Conservation (phyloP, 1,284 basidiomycete genomes). For the Leccinum subrobustum region DNA sequence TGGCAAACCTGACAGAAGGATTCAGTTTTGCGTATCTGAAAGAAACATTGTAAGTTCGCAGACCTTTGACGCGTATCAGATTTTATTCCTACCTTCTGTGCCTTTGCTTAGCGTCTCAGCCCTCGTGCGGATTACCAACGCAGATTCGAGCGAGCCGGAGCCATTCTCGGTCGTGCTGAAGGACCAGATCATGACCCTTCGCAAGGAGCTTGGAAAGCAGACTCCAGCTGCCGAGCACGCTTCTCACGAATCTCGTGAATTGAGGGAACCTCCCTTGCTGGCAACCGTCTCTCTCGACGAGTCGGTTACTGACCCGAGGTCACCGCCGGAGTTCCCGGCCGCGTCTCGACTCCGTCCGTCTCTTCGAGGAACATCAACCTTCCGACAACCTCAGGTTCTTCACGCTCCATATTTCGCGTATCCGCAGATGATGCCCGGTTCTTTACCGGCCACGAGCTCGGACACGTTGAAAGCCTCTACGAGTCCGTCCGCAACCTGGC, state of each 20-base stretch:
- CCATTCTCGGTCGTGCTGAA: constrained; percentile 51
- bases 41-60: constrained; percentile 70
- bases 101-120: constrained; percentile 53
- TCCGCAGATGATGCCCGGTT: constrained; percentile 33
- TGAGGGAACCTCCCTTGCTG: background rate
- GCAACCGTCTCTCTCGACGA: background rate
- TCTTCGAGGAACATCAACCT: background rate
- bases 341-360: background rate
- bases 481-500: background rate
- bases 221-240: background rate
- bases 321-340: background rate
- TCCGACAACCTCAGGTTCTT: constrained; percentile 9
- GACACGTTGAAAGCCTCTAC: background rate
- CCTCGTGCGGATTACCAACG: constrained; percentile 54
- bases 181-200: constrained; percentile 56
- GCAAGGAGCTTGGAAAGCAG: constrained; percentile 54
- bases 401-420: constrained; percentile 28
- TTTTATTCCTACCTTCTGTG: background rate
- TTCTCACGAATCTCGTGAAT: background rate
- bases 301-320: background rate
- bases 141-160: constrained; percentile 45
- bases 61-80: background rate
- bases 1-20: constrained; percentile 56
- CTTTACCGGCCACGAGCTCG: constrained; percentile 13
- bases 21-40: constrained; percentile 86